Percentiles rank a stretch among this genome's conserved stretches.
Conservation (phyloP, 805 yeast genomes). For the Yarrowia deformans region DNA sequence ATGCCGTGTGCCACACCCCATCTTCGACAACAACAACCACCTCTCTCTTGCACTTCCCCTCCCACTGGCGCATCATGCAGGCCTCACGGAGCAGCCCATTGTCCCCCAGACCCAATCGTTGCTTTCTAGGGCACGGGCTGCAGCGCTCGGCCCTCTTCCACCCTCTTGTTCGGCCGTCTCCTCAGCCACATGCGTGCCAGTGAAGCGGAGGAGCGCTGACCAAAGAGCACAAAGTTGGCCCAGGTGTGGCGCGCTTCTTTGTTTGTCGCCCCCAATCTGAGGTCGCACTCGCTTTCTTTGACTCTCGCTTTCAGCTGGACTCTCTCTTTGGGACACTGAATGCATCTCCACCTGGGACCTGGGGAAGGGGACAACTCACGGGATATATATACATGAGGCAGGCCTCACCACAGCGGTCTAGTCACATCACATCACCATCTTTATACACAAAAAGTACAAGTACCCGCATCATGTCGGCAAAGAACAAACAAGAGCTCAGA, state of each 20-base stretch:
- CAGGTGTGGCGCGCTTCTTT: not conserved
- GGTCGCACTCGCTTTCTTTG: not conserved
- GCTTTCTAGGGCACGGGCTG: constrained; percentile 11
- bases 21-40: too few species aligned
- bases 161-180: not conserved
- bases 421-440: not conserved
- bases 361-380: too few species aligned
- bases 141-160: not conserved
- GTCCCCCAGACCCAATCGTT: not conserved
- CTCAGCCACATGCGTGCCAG: not conserved
- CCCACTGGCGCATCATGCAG: not conserved
- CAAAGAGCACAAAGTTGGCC: too few species aligned
- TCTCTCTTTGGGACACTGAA: too few species aligned
- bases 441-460: too few species aligned
- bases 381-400: not conserved
- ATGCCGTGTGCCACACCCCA: not conserved
- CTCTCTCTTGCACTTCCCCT: not conserved
- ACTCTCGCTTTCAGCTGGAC: not conserved
- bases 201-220: too few species aligned
- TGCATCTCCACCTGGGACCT: not conserved
- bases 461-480: not conserved
- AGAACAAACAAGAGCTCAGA: constrained; percentile 3
- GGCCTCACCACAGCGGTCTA: not conserved
- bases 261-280: not conserved
- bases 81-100: constrained; percentile 12